These are phyloP conservation scores for Paraurostyla sp. DNA, from an alignment of 73 alveolate species.

Conservation along the genomic window DNA sequence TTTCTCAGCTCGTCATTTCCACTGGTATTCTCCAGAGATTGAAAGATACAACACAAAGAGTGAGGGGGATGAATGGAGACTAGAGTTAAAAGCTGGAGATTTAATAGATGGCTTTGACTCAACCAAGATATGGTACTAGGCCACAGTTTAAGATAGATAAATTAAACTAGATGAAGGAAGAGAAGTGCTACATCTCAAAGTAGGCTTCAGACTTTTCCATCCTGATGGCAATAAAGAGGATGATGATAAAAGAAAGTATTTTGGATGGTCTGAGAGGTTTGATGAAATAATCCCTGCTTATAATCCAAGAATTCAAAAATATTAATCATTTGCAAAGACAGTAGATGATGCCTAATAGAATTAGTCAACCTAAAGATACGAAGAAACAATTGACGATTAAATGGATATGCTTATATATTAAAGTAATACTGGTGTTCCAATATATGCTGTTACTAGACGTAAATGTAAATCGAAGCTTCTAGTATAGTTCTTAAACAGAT, in stretches of 20 bases:
- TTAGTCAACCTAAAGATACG: not conserved
- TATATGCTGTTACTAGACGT: slow-evolving; percentile 81
- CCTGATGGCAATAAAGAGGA: slow-evolving; percentile 83
- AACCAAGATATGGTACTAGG: slow-evolving; percentile 77
- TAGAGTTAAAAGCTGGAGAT: slow-evolving; percentile 75
- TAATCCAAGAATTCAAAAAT: slow-evolving; percentile 80
- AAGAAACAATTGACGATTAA: slow-evolving; percentile 46
- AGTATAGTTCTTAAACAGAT: slow-evolving; percentile 70
- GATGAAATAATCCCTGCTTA: slow-evolving; percentile 89
- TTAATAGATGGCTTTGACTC: slow-evolving; percentile 86
- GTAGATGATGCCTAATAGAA: not conserved
- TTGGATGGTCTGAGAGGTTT: slow-evolving; percentile 89
- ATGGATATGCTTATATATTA: slow-evolving; percentile 5
- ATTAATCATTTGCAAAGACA: slow-evolving; percentile 10
- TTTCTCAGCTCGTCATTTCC: slow-evolving; percentile 11
- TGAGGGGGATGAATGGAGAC: slow-evolving; percentile 68
- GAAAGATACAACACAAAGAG: slow-evolving; percentile 64
- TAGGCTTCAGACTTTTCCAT: slow-evolving; percentile 86
- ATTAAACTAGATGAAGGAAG: slow-evolving; percentile 59
- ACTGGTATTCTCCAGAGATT: slow-evolving; percentile 65
- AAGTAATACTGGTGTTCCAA: not conserved
- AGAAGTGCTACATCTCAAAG: slow-evolving; percentile 33
- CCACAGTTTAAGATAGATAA: slow-evolving; percentile 68
- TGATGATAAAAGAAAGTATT: slow-evolving; percentile 71
- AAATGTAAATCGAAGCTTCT: slow-evolving; percentile 77